Percentiles rank a stretch among this genome's conserved stretches.
Conservation (phyloP, 1,284 basidiomycete species). For the Leucocoprinus gongylophorus region DNA sequence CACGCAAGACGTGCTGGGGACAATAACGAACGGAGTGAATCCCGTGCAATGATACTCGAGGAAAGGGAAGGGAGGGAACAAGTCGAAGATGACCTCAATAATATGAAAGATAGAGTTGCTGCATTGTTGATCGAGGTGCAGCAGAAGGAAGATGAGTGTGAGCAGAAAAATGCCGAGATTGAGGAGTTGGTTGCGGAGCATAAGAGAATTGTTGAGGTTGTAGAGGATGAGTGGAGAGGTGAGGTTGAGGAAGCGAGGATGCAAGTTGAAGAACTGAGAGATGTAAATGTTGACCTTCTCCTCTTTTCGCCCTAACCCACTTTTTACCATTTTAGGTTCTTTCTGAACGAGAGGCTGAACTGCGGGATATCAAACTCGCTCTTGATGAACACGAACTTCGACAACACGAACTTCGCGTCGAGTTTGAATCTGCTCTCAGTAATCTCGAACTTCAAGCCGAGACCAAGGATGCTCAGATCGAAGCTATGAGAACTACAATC, state of each 20-base stretch:
- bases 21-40: slow-evolving; percentile 58
- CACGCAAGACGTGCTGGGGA: slow-evolving; percentile 55
- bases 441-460: slow-evolving; percentile 69
- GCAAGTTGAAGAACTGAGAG: slow-evolving; percentile 69
- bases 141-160: slow-evolving; percentile 77
- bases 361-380: slow-evolving; percentile 63
- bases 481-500: slow-evolving; percentile 62
- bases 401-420: slow-evolving; percentile 59
- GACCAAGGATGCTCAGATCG: slow-evolving; percentile 68
- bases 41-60: slow-evolving; percentile 60
- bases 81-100: slow-evolving; percentile 67
- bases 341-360: slow-evolving; percentile 67
- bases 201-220: slow-evolving; percentile 55
- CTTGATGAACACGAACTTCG: slow-evolving; percentile 68
- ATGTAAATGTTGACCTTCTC: slow-evolving; percentile 40
- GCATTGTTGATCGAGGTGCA: slow-evolving; percentile 75
- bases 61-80: slow-evolving; percentile 65
- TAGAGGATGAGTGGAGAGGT: slow-evolving; percentile 72
- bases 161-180: slow-evolving; percentile 64
- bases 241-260: slow-evolving; percentile 67
- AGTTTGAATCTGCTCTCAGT: slow-evolving; percentile 65
- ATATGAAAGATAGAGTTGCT: slow-evolving; percentile 66
- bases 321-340: slow-evolving; percentile 46
- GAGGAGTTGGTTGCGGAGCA: slow-evolving; percentile 64
- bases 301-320: not conserved